phyloP scores from a whole-genome alignment of 805 yeast species.

The Blastobotrys attinorum region DNA sequence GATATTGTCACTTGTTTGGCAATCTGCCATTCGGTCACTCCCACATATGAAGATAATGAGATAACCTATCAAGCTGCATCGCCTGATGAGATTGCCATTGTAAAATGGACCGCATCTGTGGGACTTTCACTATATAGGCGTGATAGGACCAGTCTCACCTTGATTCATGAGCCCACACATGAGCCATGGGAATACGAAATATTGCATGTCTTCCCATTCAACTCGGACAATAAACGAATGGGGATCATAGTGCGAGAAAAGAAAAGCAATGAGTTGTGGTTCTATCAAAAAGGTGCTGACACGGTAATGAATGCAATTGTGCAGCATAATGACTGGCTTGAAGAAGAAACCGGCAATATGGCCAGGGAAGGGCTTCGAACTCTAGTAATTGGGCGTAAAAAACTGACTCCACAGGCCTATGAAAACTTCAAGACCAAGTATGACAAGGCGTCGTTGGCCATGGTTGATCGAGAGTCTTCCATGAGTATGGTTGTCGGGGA shows the following conservation, averaged over 20 bases:
- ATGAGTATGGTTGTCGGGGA: constrained; percentile 63
- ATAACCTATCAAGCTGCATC: constrained; percentile 93
- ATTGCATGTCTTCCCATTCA: constrained; percentile 84
- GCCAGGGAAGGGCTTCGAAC: constrained; percentile 98
- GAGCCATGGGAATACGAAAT: constrained; percentile 49
- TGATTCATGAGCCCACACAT: constrained; percentile 55
- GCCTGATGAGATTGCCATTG: constrained; percentile 97
- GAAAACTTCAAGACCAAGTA: constrained; percentile 59
- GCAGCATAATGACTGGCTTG: constrained; percentile 86
- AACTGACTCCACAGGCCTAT: constrained; percentile 44
- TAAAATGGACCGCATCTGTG: constrained; percentile 77
- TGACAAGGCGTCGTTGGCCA: constrained; percentile 63
- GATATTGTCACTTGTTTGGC: constrained; percentile 80
- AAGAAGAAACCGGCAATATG: constrained; percentile 96
- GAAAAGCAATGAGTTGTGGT: constrained; percentile 66
- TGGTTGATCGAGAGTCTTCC: constrained; percentile 68
- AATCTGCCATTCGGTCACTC: constrained; percentile 96
- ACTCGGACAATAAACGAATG: constrained; percentile 94
- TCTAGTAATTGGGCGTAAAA: constrained; percentile 84
- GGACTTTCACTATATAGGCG: constrained; percentile 76
- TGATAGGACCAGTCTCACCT: constrained; percentile 67
- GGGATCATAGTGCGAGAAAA: constrained; percentile 71
- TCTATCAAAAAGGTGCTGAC: constrained; percentile 92
- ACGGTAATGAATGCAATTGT: constrained; percentile 85
- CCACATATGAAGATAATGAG: constrained; percentile 71